A percentile compares a stretch with the other conserved stretches of the same genome.
Conservation (phyloP, 202 grass and related monocot species). For the Setaria viridis region DNA sequence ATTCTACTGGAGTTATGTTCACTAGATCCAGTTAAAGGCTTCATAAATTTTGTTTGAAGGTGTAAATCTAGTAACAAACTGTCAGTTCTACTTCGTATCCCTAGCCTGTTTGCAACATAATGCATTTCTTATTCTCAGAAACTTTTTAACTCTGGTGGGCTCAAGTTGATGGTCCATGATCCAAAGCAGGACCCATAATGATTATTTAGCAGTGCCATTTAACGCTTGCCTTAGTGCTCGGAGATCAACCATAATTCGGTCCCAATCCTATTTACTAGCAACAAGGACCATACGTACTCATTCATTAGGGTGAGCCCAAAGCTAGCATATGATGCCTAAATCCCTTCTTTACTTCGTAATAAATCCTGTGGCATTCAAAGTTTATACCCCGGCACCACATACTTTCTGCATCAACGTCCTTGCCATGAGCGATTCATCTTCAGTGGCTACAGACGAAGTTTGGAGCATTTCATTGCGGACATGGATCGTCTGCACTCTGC, state of each 20-base stretch:
- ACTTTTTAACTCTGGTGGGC: background rate
- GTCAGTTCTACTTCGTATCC: background rate
- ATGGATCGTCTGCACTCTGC: background rate
- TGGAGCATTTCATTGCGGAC: background rate
- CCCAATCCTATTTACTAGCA: slow-evolving; percentile 29
- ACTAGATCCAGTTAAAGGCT: background rate
- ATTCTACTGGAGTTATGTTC: background rate
- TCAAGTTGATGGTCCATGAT: slow-evolving; percentile 32
- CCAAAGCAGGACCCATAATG: background rate
- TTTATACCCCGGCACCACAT: slow-evolving; percentile 2
- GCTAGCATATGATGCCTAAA: background rate
- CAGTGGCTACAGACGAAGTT: background rate
- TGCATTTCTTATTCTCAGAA: background rate
- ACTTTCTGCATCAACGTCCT: background rate
- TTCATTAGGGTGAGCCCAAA: slow-evolving; percentile 29
- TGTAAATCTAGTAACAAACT: background rate
- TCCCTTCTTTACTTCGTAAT: background rate
- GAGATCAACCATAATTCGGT: slow-evolving; percentile 42
- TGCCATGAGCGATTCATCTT: background rate
- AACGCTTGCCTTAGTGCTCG: slow-evolving; percentile 40
- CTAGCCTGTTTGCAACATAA: background rate
- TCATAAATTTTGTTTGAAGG: background rate
- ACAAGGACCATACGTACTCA: background rate
- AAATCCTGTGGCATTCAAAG: slow-evolving; percentile 15
- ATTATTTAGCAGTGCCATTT: slow-evolving; percentile 9